phyloP scores from a whole-genome alignment of 352 stramenopile species.

The Phytophthora macrochlamydospora region DNA sequence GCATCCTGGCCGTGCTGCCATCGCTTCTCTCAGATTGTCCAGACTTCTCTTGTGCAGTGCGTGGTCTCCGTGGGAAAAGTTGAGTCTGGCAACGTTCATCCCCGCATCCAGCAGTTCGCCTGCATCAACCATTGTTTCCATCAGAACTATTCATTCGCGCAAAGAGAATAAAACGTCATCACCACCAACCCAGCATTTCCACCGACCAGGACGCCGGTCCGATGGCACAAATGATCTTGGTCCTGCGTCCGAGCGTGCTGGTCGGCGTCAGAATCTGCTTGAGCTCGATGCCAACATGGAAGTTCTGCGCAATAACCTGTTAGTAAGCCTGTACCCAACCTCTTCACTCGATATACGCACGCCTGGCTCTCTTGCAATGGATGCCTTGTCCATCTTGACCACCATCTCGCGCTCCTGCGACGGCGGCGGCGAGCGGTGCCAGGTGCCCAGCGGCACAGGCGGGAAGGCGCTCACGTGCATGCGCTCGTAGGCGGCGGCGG shows the following conservation, averaged over 20 bases:
- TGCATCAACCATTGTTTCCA: conserved; percentile 15
- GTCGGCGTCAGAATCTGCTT: conserved; percentile 76
- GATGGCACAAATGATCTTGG: conserved; percentile 99
- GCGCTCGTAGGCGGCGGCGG: conserved; percentile 35
- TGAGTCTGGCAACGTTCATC: conserved; percentile 98
- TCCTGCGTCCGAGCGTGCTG: conserved; percentile 79
- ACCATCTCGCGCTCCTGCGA: conserved; percentile 66
- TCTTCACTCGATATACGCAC: conserved; percentile 29
- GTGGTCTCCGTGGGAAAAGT: conserved; percentile 99
- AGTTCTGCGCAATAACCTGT: conserved; percentile 41
- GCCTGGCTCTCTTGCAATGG: conserved; percentile 40
- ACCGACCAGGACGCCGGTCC: conserved; percentile 97
- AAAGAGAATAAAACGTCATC: conserved; percentile 6
- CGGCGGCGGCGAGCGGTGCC: conserved; percentile 61
- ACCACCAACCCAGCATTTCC: conserved; percentile 89
- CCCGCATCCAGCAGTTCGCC: conserved; percentile 83
- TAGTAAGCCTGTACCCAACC: background rate
- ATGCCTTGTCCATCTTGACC: conserved; percentile 41
- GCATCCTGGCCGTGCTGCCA: conserved; percentile 68
- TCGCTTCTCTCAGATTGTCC: conserved; percentile 88
- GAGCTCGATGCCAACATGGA: conserved; percentile 70
- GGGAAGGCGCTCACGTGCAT: conserved; percentile 53
- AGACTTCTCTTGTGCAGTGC: conserved; percentile 91
- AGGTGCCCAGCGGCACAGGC: conserved; percentile 68
- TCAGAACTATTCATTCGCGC: background rate